Conservation (phyloP, 306 rosid species). For the Acacia acuminata region DNA sequence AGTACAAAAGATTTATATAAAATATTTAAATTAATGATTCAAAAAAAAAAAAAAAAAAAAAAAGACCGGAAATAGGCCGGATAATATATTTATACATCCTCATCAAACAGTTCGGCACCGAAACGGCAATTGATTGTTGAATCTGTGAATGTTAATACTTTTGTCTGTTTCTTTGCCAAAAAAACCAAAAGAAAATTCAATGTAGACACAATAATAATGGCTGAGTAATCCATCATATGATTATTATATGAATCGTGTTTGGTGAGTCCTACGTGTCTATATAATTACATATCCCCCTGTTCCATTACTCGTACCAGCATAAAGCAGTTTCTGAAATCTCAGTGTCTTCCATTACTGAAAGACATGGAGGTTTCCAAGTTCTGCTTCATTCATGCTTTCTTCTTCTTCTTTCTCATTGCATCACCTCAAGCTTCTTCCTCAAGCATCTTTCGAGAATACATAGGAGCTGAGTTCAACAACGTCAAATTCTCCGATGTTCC, state of each 20-base stretch:
- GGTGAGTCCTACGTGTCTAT: neutral
- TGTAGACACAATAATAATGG: neutral
- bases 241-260: neutral
- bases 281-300: neutral
- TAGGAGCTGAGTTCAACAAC: slow-evolving; percentile 74
- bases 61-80: too few species aligned
- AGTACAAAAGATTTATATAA: neutral
- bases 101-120: neutral
- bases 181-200: neutral
- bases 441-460: slow-evolving; percentile 71
- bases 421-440: slow-evolving; percentile 34
- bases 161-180: neutral
- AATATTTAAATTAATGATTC: neutral
- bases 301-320: neutral
- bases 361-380: slow-evolving; percentile 21
- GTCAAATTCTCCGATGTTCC: slow-evolving; percentile 74
- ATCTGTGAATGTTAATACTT: neutral
- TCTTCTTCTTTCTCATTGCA: slow-evolving; percentile 14
- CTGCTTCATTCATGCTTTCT: slow-evolving; percentile 30
- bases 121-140: neutral
- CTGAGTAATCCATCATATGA: neutral
- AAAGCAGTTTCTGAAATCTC: neutral
- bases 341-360: neutral
- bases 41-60: neutral
- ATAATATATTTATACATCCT: neutral